phyloP scores from a whole-genome alignment of 2,329 filamentous ascomycete species.

The Iodosphaeria phyllophila region DNA sequence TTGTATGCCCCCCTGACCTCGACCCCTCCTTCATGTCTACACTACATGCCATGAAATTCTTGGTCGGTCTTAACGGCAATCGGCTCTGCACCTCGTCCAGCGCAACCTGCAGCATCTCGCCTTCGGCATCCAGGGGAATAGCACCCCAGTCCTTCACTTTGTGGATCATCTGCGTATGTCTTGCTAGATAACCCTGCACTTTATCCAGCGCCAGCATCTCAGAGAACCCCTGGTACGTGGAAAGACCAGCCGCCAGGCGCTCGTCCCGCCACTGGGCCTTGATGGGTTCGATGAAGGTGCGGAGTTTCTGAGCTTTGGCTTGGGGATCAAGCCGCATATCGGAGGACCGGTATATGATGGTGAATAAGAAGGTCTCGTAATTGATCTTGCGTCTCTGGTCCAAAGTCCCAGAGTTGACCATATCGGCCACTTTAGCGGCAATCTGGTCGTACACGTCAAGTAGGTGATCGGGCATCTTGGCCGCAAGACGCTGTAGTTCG shows the following conservation, averaged over 20 bases:
- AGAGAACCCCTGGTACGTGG: constrained; percentile 63
- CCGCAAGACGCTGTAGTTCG: constrained; percentile 74
- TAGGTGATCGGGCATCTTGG: constrained; percentile 82
- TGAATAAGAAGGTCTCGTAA: constrained; percentile 80
- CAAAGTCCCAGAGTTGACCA: constrained; percentile 50
- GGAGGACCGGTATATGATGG: constrained; percentile 77
- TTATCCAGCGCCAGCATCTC: constrained; percentile 60
- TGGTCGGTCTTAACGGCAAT: constrained; percentile 69
- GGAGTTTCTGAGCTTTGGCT: constrained; percentile 53
- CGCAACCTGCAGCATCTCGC: constrained; percentile 57
- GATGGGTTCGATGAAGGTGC: constrained; percentile 67
- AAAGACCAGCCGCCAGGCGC: constrained; percentile 47
- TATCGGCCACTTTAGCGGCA: constrained; percentile 64
- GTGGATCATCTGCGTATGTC: constrained; percentile 54
- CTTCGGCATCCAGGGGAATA: constrained; percentile 59
- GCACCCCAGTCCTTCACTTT: constrained; percentile 69
- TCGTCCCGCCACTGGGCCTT: constrained; percentile 62
- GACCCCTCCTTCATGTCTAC: constrained; percentile 77
- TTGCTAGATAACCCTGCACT: constrained; percentile 61
- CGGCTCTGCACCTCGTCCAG: constrained; percentile 57
- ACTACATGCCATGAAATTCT: constrained; percentile 80
- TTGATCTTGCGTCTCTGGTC: constrained; percentile 76
- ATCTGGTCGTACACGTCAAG: constrained; percentile 76
- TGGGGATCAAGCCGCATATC: constrained; percentile 53
- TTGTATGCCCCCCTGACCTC: too few species aligned